phyloP scores from a whole-genome alignment of 2,329 filamentous ascomycete species.

The Sarocladium kiliense region DNA sequence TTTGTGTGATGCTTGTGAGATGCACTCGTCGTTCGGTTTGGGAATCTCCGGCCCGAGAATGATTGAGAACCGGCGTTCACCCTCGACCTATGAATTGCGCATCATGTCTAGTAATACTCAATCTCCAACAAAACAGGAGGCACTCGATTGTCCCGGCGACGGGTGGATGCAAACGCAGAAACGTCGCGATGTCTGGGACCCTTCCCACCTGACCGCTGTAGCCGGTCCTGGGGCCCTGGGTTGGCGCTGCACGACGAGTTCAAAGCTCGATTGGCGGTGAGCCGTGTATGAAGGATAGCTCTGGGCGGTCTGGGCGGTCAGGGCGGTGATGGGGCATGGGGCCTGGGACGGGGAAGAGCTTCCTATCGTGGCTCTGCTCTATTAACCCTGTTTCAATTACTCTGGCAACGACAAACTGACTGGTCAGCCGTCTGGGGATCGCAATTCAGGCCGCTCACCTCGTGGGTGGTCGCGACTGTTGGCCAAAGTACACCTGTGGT shows the following conservation, averaged over 20 bases:
- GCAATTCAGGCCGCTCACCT: neutral
- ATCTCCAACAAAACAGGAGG: constrained; percentile 1
- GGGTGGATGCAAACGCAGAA: neutral
- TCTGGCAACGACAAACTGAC: neutral
- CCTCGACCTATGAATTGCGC: neutral
- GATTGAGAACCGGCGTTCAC: neutral
- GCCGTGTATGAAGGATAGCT: neutral
- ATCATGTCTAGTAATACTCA: constrained; percentile 4
- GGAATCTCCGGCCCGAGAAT: neutral
- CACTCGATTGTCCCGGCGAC: constrained; percentile 4
- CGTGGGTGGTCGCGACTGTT: neutral
- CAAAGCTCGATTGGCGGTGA: constrained; percentile 7
- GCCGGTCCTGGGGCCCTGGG: neutral
- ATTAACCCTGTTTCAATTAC: neutral
- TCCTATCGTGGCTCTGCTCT: neutral
- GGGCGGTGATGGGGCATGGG: neutral
- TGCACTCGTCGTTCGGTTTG: neutral
- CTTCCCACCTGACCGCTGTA: neutral
- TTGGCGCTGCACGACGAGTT: neutral
- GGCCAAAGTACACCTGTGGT: neutral
- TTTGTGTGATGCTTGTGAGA: neutral
- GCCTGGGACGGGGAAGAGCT: neutral
- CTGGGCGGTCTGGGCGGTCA: neutral
- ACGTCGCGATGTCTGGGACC: neutral
- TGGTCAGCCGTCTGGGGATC: neutral